Evolutionary conservation across 2,329 filamentous ascomycete species (phyloP).

Genomic region (Apiospora malaysiana): DNA sequence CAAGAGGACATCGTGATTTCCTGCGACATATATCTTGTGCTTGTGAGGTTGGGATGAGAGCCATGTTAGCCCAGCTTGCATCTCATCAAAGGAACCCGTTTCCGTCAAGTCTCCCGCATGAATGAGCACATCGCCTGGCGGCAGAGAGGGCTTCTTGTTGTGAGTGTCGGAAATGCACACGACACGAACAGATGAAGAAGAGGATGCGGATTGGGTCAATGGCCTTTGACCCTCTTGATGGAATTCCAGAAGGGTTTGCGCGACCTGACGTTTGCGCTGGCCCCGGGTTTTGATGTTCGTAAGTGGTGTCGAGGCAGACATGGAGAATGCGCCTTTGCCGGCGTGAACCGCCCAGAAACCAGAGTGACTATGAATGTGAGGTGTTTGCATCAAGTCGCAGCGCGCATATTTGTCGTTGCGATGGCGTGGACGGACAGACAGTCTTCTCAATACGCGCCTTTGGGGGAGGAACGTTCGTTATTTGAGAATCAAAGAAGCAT

Average conservation of each 20-base stretch:
- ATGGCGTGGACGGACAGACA: too few relatives aligned
- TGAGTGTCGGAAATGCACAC: constrained; percentile 85
- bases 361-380: too few relatives aligned
- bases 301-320: not conserved
- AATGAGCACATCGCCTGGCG: constrained; percentile 74
- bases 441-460: too few relatives aligned
- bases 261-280: not conserved
- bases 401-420: too few relatives aligned
- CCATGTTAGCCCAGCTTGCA: not conserved
- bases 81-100: constrained; percentile 65
- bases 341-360: too few relatives aligned
- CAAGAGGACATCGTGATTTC: constrained; percentile 78
- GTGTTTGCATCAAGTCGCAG: too few relatives aligned
- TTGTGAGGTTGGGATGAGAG: not conserved
- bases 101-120: constrained; percentile 81
- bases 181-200: constrained; percentile 57
- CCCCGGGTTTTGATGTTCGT: not conserved
- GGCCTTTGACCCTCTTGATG: not conserved
- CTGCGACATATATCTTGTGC: constrained; percentile 63
- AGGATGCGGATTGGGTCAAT: too few relatives aligned
- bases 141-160: constrained; percentile 68
- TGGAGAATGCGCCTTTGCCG: too few relatives aligned
- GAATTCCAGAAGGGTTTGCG: not conserved
- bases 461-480: too few relatives aligned
- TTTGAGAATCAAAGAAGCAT: too few relatives aligned